These are phyloP conservation scores for Bisporella sp. DNA, from an alignment of 2,329 filamentous ascomycete species.

Conservation along the genomic window DNA sequence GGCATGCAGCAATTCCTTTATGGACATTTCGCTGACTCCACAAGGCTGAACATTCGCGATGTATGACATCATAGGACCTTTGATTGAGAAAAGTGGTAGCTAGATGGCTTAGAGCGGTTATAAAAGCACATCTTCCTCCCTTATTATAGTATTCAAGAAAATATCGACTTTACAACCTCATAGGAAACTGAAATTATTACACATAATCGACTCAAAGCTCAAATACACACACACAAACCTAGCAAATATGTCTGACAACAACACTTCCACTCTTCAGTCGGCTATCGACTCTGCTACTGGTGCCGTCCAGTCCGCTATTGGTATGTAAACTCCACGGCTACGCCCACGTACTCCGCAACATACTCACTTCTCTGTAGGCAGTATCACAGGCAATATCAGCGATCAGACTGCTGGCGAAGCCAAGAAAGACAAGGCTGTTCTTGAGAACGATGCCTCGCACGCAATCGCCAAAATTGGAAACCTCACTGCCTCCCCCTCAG, in stretches of 20 bases:
- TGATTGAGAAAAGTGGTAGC: no score
- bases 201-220: no score
- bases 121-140: no score
- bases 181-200: slow-evolving; percentile 2
- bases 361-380: not conserved
- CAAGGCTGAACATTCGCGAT: no score
- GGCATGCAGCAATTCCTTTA: no score
- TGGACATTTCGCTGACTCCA: no score
- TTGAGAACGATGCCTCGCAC: slow-evolving; percentile 69
- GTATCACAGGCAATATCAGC: not conserved
- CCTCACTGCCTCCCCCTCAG: slow-evolving; percentile 60
- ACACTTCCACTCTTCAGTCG: slow-evolving; percentile 69
- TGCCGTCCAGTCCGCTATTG: slow-evolving; percentile 64
- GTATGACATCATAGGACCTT: no score
- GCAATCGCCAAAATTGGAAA: slow-evolving; percentile 68
- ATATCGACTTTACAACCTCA: slow-evolving; percentile 3
- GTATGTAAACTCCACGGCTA: slow-evolving; percentile 65
- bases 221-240: no score
- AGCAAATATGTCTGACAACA: slow-evolving; percentile 42
- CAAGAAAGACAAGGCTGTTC: slow-evolving; percentile 58
- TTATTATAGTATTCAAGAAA: not conserved
- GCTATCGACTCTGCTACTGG: slow-evolving; percentile 68
- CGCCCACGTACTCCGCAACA: slow-evolving; percentile 37
- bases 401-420: slow-evolving; percentile 24
- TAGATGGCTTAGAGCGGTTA: no score